phyloP scores from a whole-genome alignment of 345 rosid species.

The Kandelia obovata region DNA sequence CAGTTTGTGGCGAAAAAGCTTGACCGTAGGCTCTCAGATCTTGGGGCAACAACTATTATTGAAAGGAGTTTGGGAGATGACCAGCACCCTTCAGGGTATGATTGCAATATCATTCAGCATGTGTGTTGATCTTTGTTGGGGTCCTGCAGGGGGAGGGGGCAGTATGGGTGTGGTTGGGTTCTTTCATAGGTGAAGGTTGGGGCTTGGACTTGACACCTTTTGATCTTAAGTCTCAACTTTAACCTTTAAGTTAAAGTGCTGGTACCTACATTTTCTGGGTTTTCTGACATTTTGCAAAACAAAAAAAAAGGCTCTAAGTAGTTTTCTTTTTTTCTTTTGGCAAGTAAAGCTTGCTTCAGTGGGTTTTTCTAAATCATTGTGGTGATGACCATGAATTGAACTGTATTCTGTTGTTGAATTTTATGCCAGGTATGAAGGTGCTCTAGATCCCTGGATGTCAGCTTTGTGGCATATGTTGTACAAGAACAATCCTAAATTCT shows the following conservation, averaged over 20 bases:
- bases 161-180: no score
- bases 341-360: background rate
- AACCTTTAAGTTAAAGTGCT: no score
- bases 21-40: slow-evolving; percentile 80
- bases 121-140: background rate
- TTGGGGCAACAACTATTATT: slow-evolving; percentile 65
- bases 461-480: slow-evolving; percentile 67
- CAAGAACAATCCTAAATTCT: slow-evolving; percentile 53
- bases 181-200: no score
- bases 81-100: slow-evolving; percentile 97
- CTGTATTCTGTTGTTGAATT: slow-evolving; percentile 3
- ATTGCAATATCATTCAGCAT: background rate
- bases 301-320: no score
- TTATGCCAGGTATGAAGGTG: slow-evolving; percentile 73
- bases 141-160: no score
- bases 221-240: no score
- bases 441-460: slow-evolving; percentile 89
- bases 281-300: no score
- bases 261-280: no score
- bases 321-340: background rate
- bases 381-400: background rate
- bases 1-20: slow-evolving; percentile 97
- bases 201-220: no score
- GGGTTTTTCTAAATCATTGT: background rate
- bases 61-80: slow-evolving; percentile 94